A percentile compares a stretch with the other conserved stretches of the same genome.
These are phyloP conservation scores for Moricandia arvensis DNA, from an alignment of 345 rosid genomes.

Conservation along the genomic window DNA sequence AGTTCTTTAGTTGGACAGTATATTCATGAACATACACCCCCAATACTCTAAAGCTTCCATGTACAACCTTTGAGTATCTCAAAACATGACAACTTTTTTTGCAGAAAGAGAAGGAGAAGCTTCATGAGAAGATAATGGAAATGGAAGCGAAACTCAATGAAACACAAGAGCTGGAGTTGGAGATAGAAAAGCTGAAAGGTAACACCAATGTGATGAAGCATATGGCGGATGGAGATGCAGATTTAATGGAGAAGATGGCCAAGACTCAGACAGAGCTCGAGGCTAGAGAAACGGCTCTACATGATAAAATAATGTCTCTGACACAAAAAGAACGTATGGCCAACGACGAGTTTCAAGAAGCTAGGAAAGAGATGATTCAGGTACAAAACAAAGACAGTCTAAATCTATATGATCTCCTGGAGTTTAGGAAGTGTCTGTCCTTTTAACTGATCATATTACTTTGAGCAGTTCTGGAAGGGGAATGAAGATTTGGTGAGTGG, in stretches of 20 bases:
- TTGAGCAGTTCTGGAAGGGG: slow-evolving; percentile 34
- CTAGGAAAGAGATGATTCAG: slow-evolving; percentile 64
- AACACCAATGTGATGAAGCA: slow-evolving; percentile 52
- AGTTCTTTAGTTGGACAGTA: not conserved
- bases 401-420: not conserved
- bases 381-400: slow-evolving; percentile 33
- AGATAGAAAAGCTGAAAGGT: slow-evolving; percentile 64
- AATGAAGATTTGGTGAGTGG: slow-evolving; percentile 11
- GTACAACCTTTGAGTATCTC: not conserved
- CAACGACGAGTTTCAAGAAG: slow-evolving; percentile 65
- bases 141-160: slow-evolving; percentile 55
- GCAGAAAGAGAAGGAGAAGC: slow-evolving; percentile 61
- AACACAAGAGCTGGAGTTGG: slow-evolving; percentile 64
- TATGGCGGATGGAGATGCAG: slow-evolving; percentile 48
- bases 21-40: not conserved
- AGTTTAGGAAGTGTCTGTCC: not conserved
- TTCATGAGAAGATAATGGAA: slow-evolving; percentile 44
- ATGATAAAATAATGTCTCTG: slow-evolving; percentile 43
- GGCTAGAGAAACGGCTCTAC: slow-evolving; percentile 52
- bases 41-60: not conserved
- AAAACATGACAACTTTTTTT: slow-evolving; percentile 20
- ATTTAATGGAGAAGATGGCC: slow-evolving; percentile 41
- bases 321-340: slow-evolving; percentile 45
- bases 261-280: slow-evolving; percentile 39
- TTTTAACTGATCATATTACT: not conserved